Evolutionary conservation across 306 rosid genomes (phyloP).

Genomic region (Luffa acutangula): DNA sequence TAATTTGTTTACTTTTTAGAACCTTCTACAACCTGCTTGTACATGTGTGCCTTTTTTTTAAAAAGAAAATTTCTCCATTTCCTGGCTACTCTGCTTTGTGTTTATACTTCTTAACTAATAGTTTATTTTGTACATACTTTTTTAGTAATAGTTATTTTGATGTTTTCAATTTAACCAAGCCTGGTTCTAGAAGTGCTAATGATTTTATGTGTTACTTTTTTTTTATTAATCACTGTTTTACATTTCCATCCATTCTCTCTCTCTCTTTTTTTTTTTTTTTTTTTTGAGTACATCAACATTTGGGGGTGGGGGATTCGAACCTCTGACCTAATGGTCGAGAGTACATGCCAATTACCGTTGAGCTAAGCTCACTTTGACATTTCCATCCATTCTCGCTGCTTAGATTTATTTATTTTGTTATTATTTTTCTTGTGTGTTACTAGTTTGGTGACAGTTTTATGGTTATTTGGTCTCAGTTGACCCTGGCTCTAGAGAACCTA

Average conservation of each 20-base stretch:
- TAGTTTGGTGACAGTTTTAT: neutral
- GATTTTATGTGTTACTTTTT: neutral
- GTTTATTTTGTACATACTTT: neutral
- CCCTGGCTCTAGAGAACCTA: conserved; percentile 25
- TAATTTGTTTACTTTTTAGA: neutral
- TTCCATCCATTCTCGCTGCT: neutral
- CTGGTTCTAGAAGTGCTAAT: neutral
- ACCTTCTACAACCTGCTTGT: neutral
- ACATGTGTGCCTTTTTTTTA: neutral
- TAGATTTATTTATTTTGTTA: neutral
- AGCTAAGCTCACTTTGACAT: no score
- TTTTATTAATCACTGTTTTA: neutral
- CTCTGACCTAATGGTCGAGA: no score
- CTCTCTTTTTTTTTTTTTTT: no score
- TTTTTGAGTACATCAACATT: no score
- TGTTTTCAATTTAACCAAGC: neutral
- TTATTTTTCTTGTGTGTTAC: neutral
- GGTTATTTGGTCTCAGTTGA: conserved; percentile 43
- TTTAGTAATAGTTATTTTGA: neutral
- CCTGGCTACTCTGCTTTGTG: neutral
- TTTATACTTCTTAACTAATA: neutral
- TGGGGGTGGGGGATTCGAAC: no score
- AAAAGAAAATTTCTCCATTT: neutral
- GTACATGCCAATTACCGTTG: no score
- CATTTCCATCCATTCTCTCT: neutral